Base-by-base conservation (phyloP, 148 eudicot species). In the Fagopyrum esculentum region DNA sequence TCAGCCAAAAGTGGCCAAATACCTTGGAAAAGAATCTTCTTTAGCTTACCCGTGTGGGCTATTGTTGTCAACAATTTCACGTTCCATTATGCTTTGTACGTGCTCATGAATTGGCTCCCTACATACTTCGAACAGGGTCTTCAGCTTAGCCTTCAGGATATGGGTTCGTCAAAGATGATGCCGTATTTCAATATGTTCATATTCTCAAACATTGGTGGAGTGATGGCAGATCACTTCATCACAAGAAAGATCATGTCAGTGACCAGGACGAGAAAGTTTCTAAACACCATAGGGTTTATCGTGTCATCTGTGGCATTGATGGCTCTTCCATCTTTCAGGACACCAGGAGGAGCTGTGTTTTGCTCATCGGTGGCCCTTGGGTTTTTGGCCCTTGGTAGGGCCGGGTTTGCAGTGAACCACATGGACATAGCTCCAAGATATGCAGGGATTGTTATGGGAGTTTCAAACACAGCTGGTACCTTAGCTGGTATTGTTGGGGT, bases 401-500 rank as follows among this genome's bases (percentile, higher is more conserved):
- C 97, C 43, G 98, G 98, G 22, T 93, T 93, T 89, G 98, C 98
- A 0, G 94, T 93, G 59, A 93, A 93, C 82, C 98, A 93, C 81
- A 93, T 93, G 98, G 98, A 93, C 78, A 85, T 93, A 80, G 98
- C 98, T 78, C 98, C 98, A 1, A 86, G 97, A 73, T 93, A 88
- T 76, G 98, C 98, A 52, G 98, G 98, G 16, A 93, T 93, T 51
- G 93, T 93, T 12, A 93, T 93, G 97, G 98, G 98, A 75, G 92
- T 93, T 73, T 93, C 98, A 3, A 93, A 93, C 75, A 93, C 98
- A 61, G 98, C 98, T 11, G 98, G 98, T 49, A 93, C 98, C 9
- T 81, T 93, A 71, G 98, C 98, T 74, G 98, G 98, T 22, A 87
- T 93, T 51, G 87, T 93, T 61, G 98, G 98, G 51, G 98, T 91